These are phyloP conservation scores for Epithele typhae DNA, from an alignment of 768 basidiomycete species.

Conservation along the genomic window DNA sequence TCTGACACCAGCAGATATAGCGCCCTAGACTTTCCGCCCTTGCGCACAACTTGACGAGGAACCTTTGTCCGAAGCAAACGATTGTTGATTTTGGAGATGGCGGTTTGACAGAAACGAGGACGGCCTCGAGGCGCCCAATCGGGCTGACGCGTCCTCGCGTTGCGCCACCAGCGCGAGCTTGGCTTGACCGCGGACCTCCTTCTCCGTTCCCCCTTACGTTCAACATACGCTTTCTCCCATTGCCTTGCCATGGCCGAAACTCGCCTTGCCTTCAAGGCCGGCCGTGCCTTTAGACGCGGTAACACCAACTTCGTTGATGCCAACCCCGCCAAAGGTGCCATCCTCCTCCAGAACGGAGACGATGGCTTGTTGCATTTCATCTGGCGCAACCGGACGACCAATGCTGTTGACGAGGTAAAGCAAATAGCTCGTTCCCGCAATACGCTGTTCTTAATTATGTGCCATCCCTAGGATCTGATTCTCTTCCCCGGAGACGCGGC, in stretches of 20 bases:
- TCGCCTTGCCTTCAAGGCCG: conserved; percentile 55
- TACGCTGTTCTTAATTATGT: neutral
- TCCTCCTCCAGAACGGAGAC: conserved; percentile 63
- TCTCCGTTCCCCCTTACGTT: too few relatives aligned
- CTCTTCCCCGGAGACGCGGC: conserved; percentile 83
- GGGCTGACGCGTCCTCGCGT: conserved; percentile 4
- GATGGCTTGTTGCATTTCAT: conserved; percentile 75
- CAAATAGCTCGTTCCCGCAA: neutral
- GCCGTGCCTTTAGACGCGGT: conserved; percentile 67
- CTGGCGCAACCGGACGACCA: conserved; percentile 72
- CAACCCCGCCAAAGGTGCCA: conserved; percentile 65
- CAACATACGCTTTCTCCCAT: neutral
- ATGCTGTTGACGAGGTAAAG: conserved; percentile 57
- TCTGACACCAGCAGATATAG: too few relatives aligned
- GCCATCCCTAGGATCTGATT: conserved; percentile 66
- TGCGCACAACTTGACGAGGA: too few relatives aligned
- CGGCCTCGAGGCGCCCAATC: too few relatives aligned
- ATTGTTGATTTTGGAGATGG: too few relatives aligned
- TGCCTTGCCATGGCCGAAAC: conserved; percentile 15
- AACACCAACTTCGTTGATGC: conserved; percentile 68
- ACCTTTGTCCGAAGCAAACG: too few relatives aligned
- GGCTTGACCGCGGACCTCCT: too few relatives aligned
- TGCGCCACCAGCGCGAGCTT: neutral
- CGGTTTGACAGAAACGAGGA: too few relatives aligned
- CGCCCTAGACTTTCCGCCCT: too few relatives aligned